Percentiles rank a stretch among this genome's conserved stretches.
Conservation (phyloP, 192 early-diverging fungal species). For the Podila minutissima region DNA sequence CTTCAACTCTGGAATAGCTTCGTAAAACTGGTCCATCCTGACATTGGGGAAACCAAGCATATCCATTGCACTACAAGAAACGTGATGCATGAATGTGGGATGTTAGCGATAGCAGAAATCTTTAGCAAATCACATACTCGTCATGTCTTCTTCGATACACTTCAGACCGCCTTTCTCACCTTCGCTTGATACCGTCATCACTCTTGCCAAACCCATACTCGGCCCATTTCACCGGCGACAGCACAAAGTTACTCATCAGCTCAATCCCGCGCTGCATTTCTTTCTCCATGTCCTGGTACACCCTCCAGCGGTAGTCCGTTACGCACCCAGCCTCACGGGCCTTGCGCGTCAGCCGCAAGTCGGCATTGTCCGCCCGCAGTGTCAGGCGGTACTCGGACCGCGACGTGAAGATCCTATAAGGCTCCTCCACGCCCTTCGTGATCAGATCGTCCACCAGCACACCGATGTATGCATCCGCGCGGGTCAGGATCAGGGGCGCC, state of each 20-base stretch:
- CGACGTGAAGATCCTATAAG: conserved; percentile 86
- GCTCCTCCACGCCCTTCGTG: conserved; percentile 84
- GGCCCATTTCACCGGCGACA: conserved; percentile 66
- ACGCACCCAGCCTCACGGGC: conserved; percentile 67
- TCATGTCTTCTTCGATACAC: too few relatives aligned
- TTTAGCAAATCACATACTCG: too few relatives aligned
- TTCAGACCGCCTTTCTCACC: conserved; percentile 13
- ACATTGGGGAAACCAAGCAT: conserved; percentile 56
- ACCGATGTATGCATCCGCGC: conserved; percentile 85
- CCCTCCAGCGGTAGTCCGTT: conserved; percentile 56
- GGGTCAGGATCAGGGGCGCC: conserved; percentile 70
- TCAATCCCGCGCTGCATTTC: conserved; percentile 60
- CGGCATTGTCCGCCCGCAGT: conserved; percentile 83
- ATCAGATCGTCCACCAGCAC: conserved; percentile 86
- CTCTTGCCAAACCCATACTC: conserved; percentile 49
- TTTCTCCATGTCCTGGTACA: conserved; percentile 52
- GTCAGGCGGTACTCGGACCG: conserved; percentile 84
- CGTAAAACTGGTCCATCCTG: conserved; percentile 57
- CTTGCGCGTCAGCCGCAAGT: conserved; percentile 75
- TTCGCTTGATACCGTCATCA: conserved; percentile 52
- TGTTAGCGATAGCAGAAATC: too few relatives aligned
- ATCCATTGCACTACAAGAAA: conserved; percentile 57
- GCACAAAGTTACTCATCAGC: conserved; percentile 56
- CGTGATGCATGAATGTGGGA: too few relatives aligned
- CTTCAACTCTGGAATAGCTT: conserved; percentile 65